Percentiles rank a stretch among this genome's conserved stretches.
Evolutionary conservation across 1,139 yeast species (phyloP).

Genomic region (Geotrichum klebahnii): DNA sequence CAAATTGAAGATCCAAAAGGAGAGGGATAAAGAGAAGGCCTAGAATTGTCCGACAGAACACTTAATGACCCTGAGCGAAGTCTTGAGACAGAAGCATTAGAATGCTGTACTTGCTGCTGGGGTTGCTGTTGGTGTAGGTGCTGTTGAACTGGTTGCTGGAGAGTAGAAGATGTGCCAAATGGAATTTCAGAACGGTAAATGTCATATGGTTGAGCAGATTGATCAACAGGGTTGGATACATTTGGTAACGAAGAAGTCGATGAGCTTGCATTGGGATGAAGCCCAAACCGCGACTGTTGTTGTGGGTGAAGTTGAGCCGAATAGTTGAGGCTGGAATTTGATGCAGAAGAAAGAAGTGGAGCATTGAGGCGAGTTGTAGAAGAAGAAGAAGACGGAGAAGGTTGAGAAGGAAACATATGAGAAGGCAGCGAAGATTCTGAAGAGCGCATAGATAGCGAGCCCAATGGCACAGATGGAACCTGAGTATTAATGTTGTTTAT

Average conservation of each 20-base stretch:
- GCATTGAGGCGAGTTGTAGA: slow-evolving; percentile 17
- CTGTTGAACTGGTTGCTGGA: slow-evolving; percentile 13
- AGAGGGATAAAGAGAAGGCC: slow-evolving; percentile 31
- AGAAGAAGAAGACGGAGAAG: slow-evolving; percentile 21
- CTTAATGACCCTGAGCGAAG: slow-evolving; percentile 39
- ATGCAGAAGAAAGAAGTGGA: slow-evolving; percentile 16
- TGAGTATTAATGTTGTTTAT: slow-evolving; percentile 7
- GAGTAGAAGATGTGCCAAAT: slow-evolving; percentile 20
- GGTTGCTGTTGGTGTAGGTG: slow-evolving; percentile 8
- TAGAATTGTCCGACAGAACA: slow-evolving; percentile 24
- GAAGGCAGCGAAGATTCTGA: slow-evolving; percentile 29
- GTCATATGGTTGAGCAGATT: slow-evolving; percentile 9
- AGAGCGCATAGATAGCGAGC: slow-evolving; percentile 36
- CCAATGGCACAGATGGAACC: slow-evolving; percentile 27
- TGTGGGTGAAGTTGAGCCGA: slow-evolving; percentile 18
- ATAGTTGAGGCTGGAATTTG: slow-evolving; percentile 14
- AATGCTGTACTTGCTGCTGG: too few relatives aligned
- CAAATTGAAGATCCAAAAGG: slow-evolving; percentile 39
- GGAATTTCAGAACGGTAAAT: slow-evolving; percentile 21
- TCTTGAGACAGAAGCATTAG: slow-evolving; percentile 25
- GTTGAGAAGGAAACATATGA: slow-evolving; percentile 18
- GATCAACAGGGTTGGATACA: slow-evolving; percentile 13
- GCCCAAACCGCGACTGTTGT: slow-evolving; percentile 19
- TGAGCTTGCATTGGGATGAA: slow-evolving; percentile 21
- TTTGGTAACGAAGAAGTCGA: slow-evolving; percentile 23